These are phyloP conservation scores for Quercus suber DNA, from an alignment of 306 rosid species.

Conservation along the genomic window DNA sequence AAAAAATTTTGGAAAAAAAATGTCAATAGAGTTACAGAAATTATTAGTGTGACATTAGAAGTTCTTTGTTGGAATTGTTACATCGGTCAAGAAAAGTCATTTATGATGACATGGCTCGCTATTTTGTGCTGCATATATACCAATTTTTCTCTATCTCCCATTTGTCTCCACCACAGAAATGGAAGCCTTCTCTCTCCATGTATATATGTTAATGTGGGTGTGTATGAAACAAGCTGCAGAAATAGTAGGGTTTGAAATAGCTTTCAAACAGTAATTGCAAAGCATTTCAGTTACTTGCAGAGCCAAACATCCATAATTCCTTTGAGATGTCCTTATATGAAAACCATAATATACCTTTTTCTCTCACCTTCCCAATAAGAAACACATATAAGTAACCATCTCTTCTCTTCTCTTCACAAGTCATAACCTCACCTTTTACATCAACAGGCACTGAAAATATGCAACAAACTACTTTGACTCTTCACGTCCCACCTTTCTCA, in stretches of 20 bases:
- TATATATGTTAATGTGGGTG: neutral
- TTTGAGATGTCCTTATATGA: conserved; percentile 55
- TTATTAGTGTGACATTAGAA: neutral
- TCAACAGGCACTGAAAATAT: conserved; percentile 31
- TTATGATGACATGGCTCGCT: conserved; percentile 6
- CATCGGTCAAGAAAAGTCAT: conserved; percentile 5
- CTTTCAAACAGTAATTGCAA: conserved; percentile 54
- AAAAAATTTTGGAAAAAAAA: too few species aligned
- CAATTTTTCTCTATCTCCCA: neutral
- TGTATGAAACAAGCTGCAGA: conserved; percentile 21
- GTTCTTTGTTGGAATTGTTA: conserved; percentile 18
- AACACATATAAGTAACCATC: conserved; percentile 51
- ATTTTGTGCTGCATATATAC: conserved; percentile 22
- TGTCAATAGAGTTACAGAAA: neutral
- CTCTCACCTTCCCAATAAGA: conserved; percentile 46
- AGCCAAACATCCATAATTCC: conserved; percentile 37
- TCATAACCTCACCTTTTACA: conserved; percentile 36
- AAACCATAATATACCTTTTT: conserved; percentile 66
- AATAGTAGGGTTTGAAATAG: conserved; percentile 51
- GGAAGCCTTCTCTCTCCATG: conserved; percentile 29
- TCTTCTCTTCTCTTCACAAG: conserved; percentile 31
- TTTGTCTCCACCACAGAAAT: conserved; percentile 27
- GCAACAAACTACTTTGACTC: conserved; percentile 68
- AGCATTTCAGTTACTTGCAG: conserved; percentile 47
- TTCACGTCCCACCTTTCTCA: conserved; percentile 23